Percentiles rank a stretch among this genome's conserved stretches.
These are phyloP conservation scores for Arabidopsis thaliana DNA, from an alignment of 345 rosid genomes.

Conservation along the genomic window TAIR10.1 NC_003076.8:7161501-7162000, in stretches of 20 bases:
- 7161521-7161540: not conserved
- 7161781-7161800: conserved; percentile 67
- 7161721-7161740: conserved; percentile 72
- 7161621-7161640: conserved; percentile 87
- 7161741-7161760: conserved; percentile 70
- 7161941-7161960: conserved; percentile 76
- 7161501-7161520: conserved; percentile 24
- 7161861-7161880: not conserved
- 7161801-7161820: conserved; percentile 67
- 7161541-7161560: not conserved
- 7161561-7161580: not conserved
- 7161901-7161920: not conserved
- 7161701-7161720: not conserved
- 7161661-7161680: conserved; percentile 8
- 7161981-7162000: conserved; percentile 59
- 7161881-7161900: conserved; percentile 8
- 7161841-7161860: conserved; percentile 68
- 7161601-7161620: conserved; percentile 71
- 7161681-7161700: not conserved
- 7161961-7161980: conserved; percentile 74
- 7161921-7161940: conserved; percentile 33
- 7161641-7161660: conserved; percentile 10
- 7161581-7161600: conserved; percentile 62
- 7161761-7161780: conserved; percentile 49
- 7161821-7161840: conserved; percentile 74